These are phyloP conservation scores for Multifurca ochricompacta DNA, from an alignment of 768 basidiomycete genomes.

Conservation along the genomic window DNA sequence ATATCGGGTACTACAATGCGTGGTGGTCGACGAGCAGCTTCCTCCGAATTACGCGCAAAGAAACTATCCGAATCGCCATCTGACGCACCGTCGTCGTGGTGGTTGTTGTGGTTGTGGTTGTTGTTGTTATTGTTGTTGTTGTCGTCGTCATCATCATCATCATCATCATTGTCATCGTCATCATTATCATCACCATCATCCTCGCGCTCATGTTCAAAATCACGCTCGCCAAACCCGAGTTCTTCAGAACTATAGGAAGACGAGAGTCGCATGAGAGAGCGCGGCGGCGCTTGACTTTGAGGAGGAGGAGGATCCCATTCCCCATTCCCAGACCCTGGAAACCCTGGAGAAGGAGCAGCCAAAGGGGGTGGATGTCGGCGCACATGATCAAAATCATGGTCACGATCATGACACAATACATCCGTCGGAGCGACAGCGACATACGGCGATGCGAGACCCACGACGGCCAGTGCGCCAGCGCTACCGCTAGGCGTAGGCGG, in stretches of 20 bases:
- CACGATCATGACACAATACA: constrained; percentile 1
- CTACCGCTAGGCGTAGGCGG: constrained; percentile 19
- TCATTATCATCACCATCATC: too few relatives aligned
- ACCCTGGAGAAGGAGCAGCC: too few relatives aligned
- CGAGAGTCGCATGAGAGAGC: constrained; percentile 12
- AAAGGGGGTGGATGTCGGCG: background rate
- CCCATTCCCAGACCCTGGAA: too few relatives aligned
- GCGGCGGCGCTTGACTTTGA: too few relatives aligned
- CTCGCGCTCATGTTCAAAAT: too few relatives aligned
- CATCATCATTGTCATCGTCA: background rate
- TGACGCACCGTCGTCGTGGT: background rate
- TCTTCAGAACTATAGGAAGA: constrained; percentile 16
- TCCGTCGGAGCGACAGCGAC: background rate
- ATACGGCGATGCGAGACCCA: background rate
- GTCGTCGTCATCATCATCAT: too few relatives aligned
- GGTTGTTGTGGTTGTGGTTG: too few relatives aligned
- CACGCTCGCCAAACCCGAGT: background rate
- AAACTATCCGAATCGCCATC: constrained; percentile 21
- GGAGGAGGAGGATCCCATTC: too few relatives aligned
- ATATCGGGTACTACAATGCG: background rate
- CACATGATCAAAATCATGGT: too few relatives aligned
- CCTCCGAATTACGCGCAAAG: constrained; percentile 21
- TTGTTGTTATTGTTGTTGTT: too few relatives aligned
- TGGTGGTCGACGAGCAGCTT: background rate
- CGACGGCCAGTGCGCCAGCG: constrained; percentile 10